These are phyloP conservation scores for Penicillium manginii DNA, from an alignment of 495 filamentous ascomycete species.

Conservation along the genomic window DNA sequence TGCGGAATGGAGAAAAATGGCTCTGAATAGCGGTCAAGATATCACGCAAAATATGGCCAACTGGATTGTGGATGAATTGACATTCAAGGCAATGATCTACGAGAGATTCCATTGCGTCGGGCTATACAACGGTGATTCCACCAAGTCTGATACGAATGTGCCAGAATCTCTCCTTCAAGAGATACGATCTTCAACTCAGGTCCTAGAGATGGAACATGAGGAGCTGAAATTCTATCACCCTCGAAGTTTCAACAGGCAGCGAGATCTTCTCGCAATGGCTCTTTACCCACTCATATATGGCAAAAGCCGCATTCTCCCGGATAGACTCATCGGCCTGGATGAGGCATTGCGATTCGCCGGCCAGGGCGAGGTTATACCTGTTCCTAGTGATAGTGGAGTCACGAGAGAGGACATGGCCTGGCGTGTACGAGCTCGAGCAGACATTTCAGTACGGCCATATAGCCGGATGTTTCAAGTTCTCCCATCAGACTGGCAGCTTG, in stretches of 20 bases:
- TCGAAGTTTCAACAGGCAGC: conserved; percentile 22
- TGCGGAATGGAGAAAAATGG: conserved; percentile 44
- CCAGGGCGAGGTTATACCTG: conserved; percentile 32
- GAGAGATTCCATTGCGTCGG: conserved; percentile 35
- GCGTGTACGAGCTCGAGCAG: conserved; percentile 40
- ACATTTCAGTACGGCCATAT: conserved; percentile 34
- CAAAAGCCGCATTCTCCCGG: conserved; percentile 34
- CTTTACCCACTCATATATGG: conserved; percentile 51
- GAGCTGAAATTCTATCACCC: conserved; percentile 27
- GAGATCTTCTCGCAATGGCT: conserved; percentile 46
- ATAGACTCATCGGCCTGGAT: conserved; percentile 27
- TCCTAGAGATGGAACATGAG: conserved; percentile 22
- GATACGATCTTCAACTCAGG: conserved; percentile 27
- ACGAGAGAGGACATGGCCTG: conserved; percentile 45
- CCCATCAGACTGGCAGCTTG: conserved; percentile 40
- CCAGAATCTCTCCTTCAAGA: conserved; percentile 33
- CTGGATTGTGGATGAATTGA: conserved; percentile 56
- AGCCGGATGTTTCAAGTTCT: conserved; percentile 43
- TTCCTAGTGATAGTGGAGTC: conserved; percentile 32
- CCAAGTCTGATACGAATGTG: conserved; percentile 45
- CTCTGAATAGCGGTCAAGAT: conserved; percentile 29
- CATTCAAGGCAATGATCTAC: conserved; percentile 48
- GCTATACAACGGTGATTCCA: conserved; percentile 42
- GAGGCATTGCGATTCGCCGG: conserved; percentile 31
- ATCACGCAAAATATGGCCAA: conserved; percentile 54